Conservation (phyloP, 208 protist species). For the Trypanosoma melophagium region DNA sequence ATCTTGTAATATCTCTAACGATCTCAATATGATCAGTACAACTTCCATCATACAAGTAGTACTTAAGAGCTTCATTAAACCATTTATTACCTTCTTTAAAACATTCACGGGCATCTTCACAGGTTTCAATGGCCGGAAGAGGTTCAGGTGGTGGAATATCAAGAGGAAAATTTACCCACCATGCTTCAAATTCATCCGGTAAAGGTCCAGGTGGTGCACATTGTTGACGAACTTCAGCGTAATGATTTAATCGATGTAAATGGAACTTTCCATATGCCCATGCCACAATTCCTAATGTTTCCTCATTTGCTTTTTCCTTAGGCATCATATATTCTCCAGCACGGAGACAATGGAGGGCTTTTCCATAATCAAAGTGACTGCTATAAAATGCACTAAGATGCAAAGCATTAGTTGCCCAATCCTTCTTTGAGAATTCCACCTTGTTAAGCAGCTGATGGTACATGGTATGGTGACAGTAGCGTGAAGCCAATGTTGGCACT, state of each 20-base stretch:
- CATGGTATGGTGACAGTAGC: constrained; percentile 87
- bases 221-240: constrained; percentile 22
- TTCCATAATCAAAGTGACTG: constrained; percentile 62
- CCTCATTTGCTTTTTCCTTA: constrained; percentile 40
- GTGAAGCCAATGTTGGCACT: constrained; percentile 47
- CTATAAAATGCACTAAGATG: constrained; percentile 83
- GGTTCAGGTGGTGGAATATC: constrained; percentile 37
- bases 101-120: constrained; percentile 65
- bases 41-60: constrained; percentile 76
- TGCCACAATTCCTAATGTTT: constrained; percentile 61
- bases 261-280: constrained; percentile 78
- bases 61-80: constrained; percentile 72
- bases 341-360: constrained; percentile 79
- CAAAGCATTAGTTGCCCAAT: constrained; percentile 86
- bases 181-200: constrained; percentile 29
- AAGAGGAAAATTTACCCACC: constrained; percentile 77
- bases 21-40: constrained; percentile 88
- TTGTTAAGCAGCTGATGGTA: constrained; percentile 79
- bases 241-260: constrained; percentile 71
- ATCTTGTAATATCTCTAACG: constrained; percentile 57
- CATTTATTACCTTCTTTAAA: constrained; percentile 74
- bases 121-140: constrained; percentile 49
- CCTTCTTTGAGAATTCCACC: constrained; percentile 70
- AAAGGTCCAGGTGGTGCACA: constrained; percentile 15
- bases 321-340: constrained; percentile 83